Base-by-base conservation (phyloP, 2,329 filamentous ascomycete species). In the Nothophaeocryptopus gaeumannii region DNA sequence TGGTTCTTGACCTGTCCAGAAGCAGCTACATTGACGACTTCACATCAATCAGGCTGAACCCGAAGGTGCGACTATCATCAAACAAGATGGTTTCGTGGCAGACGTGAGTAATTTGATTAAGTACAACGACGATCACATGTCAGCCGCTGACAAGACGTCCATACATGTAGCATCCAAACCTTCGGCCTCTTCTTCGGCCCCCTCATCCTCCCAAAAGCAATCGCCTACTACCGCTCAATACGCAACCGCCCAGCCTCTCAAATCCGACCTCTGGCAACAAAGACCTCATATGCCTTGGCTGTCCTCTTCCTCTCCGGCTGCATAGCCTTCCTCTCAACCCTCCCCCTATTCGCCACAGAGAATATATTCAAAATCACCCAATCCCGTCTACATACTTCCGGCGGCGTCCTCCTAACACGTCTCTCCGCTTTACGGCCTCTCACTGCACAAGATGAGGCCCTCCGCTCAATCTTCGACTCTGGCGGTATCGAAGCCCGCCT, bases 361-460 rank as follows among this genome's bases (percentile, higher is more conserved):
- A 96, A 96, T 72, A 75, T 97, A 68, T 96, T 97, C 76, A 65
- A 70, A 29, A 70, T 76, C 13, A 96, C 92, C 1, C 77, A 83
- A 49, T 93, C 89, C 43, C 88, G 91, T 31, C 82, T 97, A 13
- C 87, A 90, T 63, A 92, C 88, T 36, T 84, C 89, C n/a, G 85
- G 82, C 36, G 88, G 92, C 64, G 84, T 95, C 31, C 78, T 97
- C 53, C 93, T 96, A 70, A 82, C 80, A 51, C 87, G 92, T 12
- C 78, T 97, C 8, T 70, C 78, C 3, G 68, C 77, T 2, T 64
- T 85, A 1, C 79, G 85, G 0, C 73, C 78, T 0, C 75, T 88
- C 2, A 84, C 81, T 0, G 55, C 71, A 0, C 52, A 67, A 10
- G 91, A 97, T 70, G 75, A 81, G 43, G 71, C 77, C 16, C 77